phyloP scores from a whole-genome alignment of 2,329 filamentous ascomycete species.

The Fusarium zealandicum region DNA sequence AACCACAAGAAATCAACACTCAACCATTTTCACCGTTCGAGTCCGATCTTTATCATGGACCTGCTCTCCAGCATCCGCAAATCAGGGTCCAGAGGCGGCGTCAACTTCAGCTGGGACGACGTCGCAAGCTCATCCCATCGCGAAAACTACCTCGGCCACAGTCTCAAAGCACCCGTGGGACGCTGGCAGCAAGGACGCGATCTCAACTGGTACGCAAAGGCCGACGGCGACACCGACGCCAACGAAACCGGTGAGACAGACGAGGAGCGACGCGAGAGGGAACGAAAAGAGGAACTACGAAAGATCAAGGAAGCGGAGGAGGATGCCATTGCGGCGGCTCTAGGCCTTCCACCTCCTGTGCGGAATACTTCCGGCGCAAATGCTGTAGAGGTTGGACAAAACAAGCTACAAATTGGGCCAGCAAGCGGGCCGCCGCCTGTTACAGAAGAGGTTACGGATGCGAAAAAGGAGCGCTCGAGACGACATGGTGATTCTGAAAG shows the following conservation, averaged over 20 bases:
- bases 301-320: conserved; percentile 91
- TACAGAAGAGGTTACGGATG: conserved; percentile 38
- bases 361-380: conserved; percentile 69
- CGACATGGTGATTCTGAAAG: conserved; percentile 45
- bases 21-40: neutral
- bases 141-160: conserved; percentile 90
- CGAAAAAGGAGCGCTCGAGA: conserved; percentile 41
- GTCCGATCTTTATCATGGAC: conserved; percentile 70
- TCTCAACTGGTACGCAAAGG: conserved; percentile 70
- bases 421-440: conserved; percentile 35
- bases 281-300: conserved; percentile 78
- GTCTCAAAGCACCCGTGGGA: conserved; percentile 88
- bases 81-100: conserved; percentile 86
- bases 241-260: conserved; percentile 63
- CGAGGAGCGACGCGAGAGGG: conserved; percentile 64
- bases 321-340: conserved; percentile 82
- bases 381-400: conserved; percentile 66
- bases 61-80: conserved; percentile 92
- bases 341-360: conserved; percentile 77
- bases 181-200: conserved; percentile 86
- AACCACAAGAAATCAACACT: neutral
- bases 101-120: conserved; percentile 96
- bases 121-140: conserved; percentile 86
- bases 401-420: conserved; percentile 47
- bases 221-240: conserved; percentile 46